Base-by-base conservation (phyloP, 768 basidiomycete genomes). In the Russula sp. region DNA sequence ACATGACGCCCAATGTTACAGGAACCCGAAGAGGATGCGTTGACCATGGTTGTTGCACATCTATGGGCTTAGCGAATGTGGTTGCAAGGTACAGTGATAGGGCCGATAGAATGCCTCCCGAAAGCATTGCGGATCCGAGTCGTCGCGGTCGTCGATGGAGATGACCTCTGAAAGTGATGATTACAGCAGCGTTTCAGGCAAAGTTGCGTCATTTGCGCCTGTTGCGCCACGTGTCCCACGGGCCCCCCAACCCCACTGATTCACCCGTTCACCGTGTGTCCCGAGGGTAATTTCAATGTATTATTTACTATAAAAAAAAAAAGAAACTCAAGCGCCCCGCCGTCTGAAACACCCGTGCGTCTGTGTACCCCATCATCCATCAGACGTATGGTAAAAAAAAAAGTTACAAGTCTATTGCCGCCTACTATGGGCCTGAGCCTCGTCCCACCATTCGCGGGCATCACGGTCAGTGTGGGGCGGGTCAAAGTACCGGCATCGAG, bases 401-500 rank as follows among this genome's bases (percentile, higher is more conserved):
- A 38, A 22, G 51, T 45, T 60, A 53, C 13, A 34, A 43, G 22
- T 8, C 18, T 43, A 51, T 43, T 46, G 65, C 46, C 60, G 51
- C 16, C 41, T 46, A 18, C 25, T 29, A 29, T 29, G 25, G 25
- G 25, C 25, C 25, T 66, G 70, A 32, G 73, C 77, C 58, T 71
- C 67, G 41, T 83, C 77, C 85, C 83, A 86, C 74, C 81, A 77
- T 69, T 76, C 75, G 43, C 77, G 78, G 6, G 80, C 78, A 63
- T 88, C 85, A 42, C 66, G 73, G 68, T 88, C 85, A 16, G 80
- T 76, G 59, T 71, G 46, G 55, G 89, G 85, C 7, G 88, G 88
- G 53, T 78, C 75, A 72, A 91, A 93, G 71, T 87, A 91, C 70
- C 81, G 83, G 75, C 90, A 93, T 53, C 89, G 85, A 48, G 87